phyloP scores from a whole-genome alignment of 805 yeast species.

The Ogataea saltuana region DNA sequence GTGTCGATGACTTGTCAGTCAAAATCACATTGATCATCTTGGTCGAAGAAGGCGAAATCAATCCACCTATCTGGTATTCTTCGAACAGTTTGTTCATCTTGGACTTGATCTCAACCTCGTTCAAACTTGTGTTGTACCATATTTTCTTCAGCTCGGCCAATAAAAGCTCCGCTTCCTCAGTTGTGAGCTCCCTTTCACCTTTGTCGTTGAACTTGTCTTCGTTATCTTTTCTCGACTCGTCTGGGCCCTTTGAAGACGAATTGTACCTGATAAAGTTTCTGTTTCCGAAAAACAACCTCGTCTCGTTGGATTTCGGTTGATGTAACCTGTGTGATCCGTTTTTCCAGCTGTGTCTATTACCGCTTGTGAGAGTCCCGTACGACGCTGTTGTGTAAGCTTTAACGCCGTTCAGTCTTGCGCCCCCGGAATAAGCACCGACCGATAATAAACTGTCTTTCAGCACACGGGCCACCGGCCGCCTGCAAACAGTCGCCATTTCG shows the following conservation, averaged over 20 bases:
- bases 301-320: neutral
- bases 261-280: constrained; percentile 15
- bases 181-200: constrained; percentile 30
- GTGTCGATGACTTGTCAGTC: constrained; percentile 25
- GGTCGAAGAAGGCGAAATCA: constrained; percentile 32
- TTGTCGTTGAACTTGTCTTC: constrained; percentile 24
- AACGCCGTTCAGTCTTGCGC: neutral
- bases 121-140: constrained; percentile 27
- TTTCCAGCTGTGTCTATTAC: neutral
- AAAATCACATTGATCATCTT: constrained; percentile 30
- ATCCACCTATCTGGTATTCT: constrained; percentile 35
- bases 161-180: constrained; percentile 31
- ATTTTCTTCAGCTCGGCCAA: constrained; percentile 27
- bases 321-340: neutral
- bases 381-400: neutral
- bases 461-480: neutral
- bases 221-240: neutral
- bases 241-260: constrained; percentile 14
- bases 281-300: neutral
- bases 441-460: neutral
- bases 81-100: constrained; percentile 25
- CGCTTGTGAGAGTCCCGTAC: neutral
- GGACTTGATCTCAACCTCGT: constrained; percentile 19
- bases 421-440: neutral
- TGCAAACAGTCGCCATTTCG: neutral